Percentiles rank a stretch among this genome's conserved stretches.
Conservation (phyloP, 345 rosid genomes). For the Lumnitzera littorea region DNA sequence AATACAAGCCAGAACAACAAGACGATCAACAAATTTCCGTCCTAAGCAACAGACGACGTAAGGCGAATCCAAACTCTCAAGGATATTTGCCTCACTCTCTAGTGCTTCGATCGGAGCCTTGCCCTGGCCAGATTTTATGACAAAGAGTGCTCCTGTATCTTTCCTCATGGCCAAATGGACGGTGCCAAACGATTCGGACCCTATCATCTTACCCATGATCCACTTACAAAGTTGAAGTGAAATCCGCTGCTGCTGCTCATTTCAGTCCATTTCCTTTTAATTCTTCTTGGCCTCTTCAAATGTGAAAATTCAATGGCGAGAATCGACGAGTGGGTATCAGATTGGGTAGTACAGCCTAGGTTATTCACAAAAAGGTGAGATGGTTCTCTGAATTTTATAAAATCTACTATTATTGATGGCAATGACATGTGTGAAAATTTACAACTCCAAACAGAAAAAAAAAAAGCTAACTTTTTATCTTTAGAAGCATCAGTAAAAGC, state of each 20-base stretch:
- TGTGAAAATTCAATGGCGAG: background rate
- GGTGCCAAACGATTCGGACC: slow-evolving; percentile 26
- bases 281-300: background rate
- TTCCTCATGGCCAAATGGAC: slow-evolving; percentile 30
- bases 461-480: too few species aligned
- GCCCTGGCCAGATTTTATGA: slow-evolving; percentile 19
- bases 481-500: background rate
- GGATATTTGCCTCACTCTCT: slow-evolving; percentile 20
- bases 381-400: too few species aligned
- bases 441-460: too few species aligned
- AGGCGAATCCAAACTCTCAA: slow-evolving; percentile 23
- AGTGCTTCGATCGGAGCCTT: slow-evolving; percentile 9
- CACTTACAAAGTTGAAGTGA: slow-evolving; percentile 12
- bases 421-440: too few species aligned
- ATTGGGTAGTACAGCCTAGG: background rate
- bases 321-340: background rate
- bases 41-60: slow-evolving; percentile 22
- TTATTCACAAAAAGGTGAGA: too few species aligned
- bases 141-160: slow-evolving; percentile 19
- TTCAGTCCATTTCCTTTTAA: slow-evolving; percentile 9
- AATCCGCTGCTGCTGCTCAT: background rate
- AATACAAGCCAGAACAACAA: too few species aligned
- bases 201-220: slow-evolving; percentile 25
- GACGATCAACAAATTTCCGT: too few species aligned
- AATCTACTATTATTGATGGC: too few species aligned